Evolutionary conservation across 768 basidiomycete species (phyloP), one percentile per base, ranked within the genome.

Genomic region (Psilocybe cyanescens): DNA sequence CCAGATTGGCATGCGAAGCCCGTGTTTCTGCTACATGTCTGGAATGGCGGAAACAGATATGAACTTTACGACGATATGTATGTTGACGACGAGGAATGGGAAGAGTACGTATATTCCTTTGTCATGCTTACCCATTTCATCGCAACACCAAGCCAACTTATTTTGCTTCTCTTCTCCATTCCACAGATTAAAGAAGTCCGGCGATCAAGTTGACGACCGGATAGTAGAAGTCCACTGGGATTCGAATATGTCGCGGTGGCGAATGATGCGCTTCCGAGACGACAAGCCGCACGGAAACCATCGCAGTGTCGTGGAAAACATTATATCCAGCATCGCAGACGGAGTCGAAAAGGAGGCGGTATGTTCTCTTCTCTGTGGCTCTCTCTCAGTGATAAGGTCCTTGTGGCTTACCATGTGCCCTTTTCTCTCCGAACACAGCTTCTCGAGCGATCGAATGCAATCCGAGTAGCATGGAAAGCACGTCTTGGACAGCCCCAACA

Each of bases 171-270:
- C 19, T 49, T 28, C 37, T 46, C 49, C 47, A 46, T 41, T 41
- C 44, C 11, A 17, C 37, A 99, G 97, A 67, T 82, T 97, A 81
- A 99, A 98, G 70, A 75, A 77, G 4, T 84, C 86, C 1, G 87
- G 90, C 6, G 91, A 96, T 70, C 97, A 99, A 73, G 78, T 89
- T 64, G 97, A 99, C 69, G 96, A 99, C 73, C 86, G 97, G 9
- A 85, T 99, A 41, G 89, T 99, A 17, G 97, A 99, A 73, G 95
- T 97, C 16, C 87, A 89, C 65, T 99, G 97, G 97, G 91, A 97
- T 67, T 60, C 82, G 6, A 71, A 65, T n/a, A 67, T 77, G 28
- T 81, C 82, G 31, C 78, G 81, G 49, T 99, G 96, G 95, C 87
- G 86, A 59, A 88, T 95, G 85, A 88, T 99, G 87, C 86, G 97